Evolutionary conservation across 2,329 filamentous ascomycete species (phyloP).

Genomic region (Ophiocordyceps camponoti-leonardi): DNA sequence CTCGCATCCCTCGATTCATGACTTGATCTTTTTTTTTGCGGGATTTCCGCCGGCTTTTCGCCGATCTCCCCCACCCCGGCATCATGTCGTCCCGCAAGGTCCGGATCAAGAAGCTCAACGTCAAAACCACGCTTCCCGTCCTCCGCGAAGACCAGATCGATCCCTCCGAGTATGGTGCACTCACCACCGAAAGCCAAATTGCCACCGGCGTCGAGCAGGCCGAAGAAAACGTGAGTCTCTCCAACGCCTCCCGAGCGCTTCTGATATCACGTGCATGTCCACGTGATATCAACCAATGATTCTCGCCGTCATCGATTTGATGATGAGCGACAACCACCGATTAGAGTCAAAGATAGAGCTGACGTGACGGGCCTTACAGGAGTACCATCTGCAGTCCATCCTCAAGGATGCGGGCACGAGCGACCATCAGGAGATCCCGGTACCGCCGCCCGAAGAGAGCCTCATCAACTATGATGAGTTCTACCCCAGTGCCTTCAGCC

Average conservation of each 20-base stretch:
- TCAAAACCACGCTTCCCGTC: conserved; percentile 75
- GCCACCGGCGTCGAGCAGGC: conserved; percentile 94
- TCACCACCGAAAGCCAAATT: conserved; percentile 69
- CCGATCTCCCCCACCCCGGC: conserved; percentile 20
- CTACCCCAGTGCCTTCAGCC: conserved; percentile 62
- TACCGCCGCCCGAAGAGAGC: conserved; percentile 46
- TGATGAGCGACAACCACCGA: no score
- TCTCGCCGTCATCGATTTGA: no score
- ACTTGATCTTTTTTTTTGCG: conserved; percentile 47
- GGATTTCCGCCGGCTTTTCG: conserved; percentile 34
- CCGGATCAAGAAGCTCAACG: conserved; percentile 79
- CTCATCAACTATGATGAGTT: conserved; percentile 73
- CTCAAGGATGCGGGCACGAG: conserved; percentile 37
- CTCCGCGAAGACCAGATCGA: conserved; percentile 86
- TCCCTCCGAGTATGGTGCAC: conserved; percentile 66
- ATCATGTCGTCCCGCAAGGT: conserved; percentile 52
- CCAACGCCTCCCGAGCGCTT: conserved; percentile 10
- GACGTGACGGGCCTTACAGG: conserved; percentile 30
- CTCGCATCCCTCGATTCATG: conserved; percentile 41
- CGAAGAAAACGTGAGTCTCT: conserved; percentile 79
- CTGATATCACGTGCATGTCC: conserved; percentile 30
- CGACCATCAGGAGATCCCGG: conserved; percentile 45
- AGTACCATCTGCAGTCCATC: conserved; percentile 88
- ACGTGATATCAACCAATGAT: conserved; percentile 21
- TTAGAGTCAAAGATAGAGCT: background rate